Evolutionary conservation across 2,329 filamentous ascomycete genomes (phyloP), one percentile per base, ranked within the genome.

Genomic region (Trichoderma sp.): DNA sequence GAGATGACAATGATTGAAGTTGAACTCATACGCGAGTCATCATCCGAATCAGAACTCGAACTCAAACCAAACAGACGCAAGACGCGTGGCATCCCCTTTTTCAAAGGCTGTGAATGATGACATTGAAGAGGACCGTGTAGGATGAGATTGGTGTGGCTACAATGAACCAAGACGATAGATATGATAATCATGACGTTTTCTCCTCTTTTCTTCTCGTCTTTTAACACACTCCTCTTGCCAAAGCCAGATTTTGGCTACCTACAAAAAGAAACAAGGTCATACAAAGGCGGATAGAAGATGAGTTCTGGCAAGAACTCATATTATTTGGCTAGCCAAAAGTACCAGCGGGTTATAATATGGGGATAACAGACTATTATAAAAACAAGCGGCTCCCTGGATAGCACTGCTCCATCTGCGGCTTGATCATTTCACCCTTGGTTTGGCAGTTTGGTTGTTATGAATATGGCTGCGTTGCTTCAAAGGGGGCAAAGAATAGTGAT

Each of bases 1-100:
- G 71, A 76, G 27, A 16, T 71, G 21, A 75, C 71, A 21, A 59
- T 66, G 21, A 29, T 65, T 59, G 16, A 45, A n/a, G 33, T 76
- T 21, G 75, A 45, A 1, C 41, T 31, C 75, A 2, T 45, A 69
- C 6, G 5, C 21, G n/a, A 33, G 35, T 50, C 71, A 65, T 18
- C 12, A 33, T 31, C 7, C 21, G 59, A 62, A 8, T 31, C 18
- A 16, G 29, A 21, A 21, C 1, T 16, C 16, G 3, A 24, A 18
- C 21, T 4, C 4, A 31, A 41, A 45, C 31, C 6, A 18, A 6
- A 12, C 41, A n/a, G 41, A 45, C 16, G 53, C 59, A 33, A 62
- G 59, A 62, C 18, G 4, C n/a, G 24, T 62, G 59, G 59, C 29
- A 21, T 31, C 16, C 27, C 16, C 59, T 7, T 18, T 21, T 62